Base-by-base conservation (phyloP, 2,329 filamentous ascomycete species). In the Alternaria metachromatica region DNA sequence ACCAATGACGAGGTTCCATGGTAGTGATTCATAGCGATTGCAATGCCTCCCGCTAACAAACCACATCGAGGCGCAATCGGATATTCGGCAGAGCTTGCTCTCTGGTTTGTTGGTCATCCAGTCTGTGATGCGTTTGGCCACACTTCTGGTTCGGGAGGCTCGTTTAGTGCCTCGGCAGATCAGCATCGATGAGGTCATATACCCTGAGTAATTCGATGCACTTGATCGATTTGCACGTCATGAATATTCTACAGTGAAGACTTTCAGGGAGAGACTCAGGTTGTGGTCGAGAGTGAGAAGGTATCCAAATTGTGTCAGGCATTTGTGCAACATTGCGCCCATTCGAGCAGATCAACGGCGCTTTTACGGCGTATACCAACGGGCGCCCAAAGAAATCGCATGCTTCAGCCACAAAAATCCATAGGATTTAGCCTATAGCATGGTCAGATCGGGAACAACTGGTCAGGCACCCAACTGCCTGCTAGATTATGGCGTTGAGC, bases 151-250 rank as follows among this genome's bases (percentile, higher is more conserved):
- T 55, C 46, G 15, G 53, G 37, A 30, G 59, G 33, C 37, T 44
- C 11, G 11, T 57, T 28, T 65, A 44, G 54, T 30, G 58, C 45
- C 60, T 59, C 46, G 46, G 53, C 48, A 44, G 58, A 63, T 62
- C 45, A 43, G 30, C 58, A 25, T 43, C 30, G n/a, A 66, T 64
- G 65, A 68, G 61, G 49, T 64, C 61, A 66, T 61, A 6, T 55
- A 13, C 37, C 30, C 18, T 20, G 28, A 30, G 37, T 30, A 46
- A 28, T 18, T 23, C 25, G 37, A 56, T 56, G 26, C 41, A 11
- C 37, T 53, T 26, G 53, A 44, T 44, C 9, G 53, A 15, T 44
- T 44, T 21, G 28, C 55, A 62, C 61, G 64, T 67, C 61, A 66
- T 53, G n/a, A 50, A 55, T 20, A 53, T 43, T 41, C 23, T 12